Percentiles rank a stretch among this genome's conserved stretches.
Evolutionary conservation across 2,329 filamentous ascomycete species (phyloP).

Genomic region (Phaeomoniella chlamydospora): DNA sequence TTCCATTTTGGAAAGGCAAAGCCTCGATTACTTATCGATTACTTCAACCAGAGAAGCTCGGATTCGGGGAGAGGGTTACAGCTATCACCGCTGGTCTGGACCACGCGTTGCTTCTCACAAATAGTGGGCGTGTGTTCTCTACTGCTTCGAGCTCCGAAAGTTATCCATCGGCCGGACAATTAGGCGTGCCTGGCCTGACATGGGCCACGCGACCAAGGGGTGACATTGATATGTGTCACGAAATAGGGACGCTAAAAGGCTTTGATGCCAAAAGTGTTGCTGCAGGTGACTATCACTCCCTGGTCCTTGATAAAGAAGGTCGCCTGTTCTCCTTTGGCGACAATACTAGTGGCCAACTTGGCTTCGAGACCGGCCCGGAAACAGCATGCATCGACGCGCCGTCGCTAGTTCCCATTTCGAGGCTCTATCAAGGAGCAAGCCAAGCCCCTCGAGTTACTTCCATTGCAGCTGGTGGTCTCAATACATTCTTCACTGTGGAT

Average conservation of each 20-base stretch:
- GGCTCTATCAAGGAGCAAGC: constrained; percentile 55
- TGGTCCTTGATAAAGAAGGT: constrained; percentile 62
- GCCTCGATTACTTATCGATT: constrained; percentile 56
- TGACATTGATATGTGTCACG: constrained; percentile 68
- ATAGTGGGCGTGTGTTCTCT: constrained; percentile 72
- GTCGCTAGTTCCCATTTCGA: constrained; percentile 52
- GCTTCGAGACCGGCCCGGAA: constrained; percentile 55
- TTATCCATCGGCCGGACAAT: constrained; percentile 71
- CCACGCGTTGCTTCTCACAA: constrained; percentile 75
- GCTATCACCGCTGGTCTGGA: constrained; percentile 68
- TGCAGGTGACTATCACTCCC: constrained; percentile 72
- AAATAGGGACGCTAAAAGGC: constrained; percentile 56
- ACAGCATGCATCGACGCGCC: constrained; percentile 54
- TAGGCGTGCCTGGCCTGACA: constrained; percentile 70
- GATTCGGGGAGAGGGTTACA: constrained; percentile 57
- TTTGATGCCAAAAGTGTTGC: constrained; percentile 63
- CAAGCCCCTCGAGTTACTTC: constrained; percentile 54
- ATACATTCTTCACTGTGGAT: constrained; percentile 79
- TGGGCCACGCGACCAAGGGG: constrained; percentile 67
- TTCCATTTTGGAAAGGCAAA: constrained; percentile 54
- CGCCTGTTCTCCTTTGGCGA: constrained; percentile 80
- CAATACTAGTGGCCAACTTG: constrained; percentile 81
- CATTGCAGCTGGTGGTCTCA: constrained; percentile 73
- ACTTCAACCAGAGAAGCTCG: constrained; percentile 50
- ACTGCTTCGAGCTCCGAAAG: constrained; percentile 65